Evolutionary conservation across 306 rosid species (phyloP).

Genomic region (Canavalia ensiformis): DNA sequence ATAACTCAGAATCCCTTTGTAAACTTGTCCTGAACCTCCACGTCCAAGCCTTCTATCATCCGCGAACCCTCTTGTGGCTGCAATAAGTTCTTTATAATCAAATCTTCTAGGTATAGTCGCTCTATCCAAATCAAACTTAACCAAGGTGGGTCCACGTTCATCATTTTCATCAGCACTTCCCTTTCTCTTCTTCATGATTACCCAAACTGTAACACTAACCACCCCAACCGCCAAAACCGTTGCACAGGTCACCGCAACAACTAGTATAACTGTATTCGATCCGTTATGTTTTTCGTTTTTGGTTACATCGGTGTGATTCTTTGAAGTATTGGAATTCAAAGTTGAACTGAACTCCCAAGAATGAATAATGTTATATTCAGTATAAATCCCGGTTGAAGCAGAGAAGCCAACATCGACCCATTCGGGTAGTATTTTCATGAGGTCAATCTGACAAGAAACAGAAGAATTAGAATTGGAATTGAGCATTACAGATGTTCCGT

Average conservation of each 20-base stretch:
- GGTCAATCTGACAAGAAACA: slow-evolving; percentile 35
- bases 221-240: slow-evolving; percentile 10
- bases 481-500: background rate
- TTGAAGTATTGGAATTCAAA: background rate
- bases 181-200: slow-evolving; percentile 37
- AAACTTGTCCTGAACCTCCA: slow-evolving; percentile 64
- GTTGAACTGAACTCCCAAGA: slow-evolving; percentile 58
- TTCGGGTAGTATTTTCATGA: slow-evolving; percentile 42
- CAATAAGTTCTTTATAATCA: slow-evolving; percentile 50
- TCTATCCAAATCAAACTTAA: slow-evolving; percentile 45
- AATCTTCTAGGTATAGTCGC: slow-evolving; percentile 53
- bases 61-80: slow-evolving; percentile 55
- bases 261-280: background rate
- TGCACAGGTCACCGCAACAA: slow-evolving; percentile 28
- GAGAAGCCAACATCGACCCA: slow-evolving; percentile 55
- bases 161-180: background rate
- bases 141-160: background rate
- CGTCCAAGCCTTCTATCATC: slow-evolving; percentile 53
- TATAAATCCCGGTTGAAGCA: slow-evolving; percentile 33
- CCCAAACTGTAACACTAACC: slow-evolving; percentile 23
- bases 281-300: background rate
- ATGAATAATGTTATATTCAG: slow-evolving; percentile 41
- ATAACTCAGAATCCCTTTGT: slow-evolving; percentile 43
- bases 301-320: too few species aligned
- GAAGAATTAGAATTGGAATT: background rate